These are phyloP conservation scores for Pestalotiopsis sp. DNA, from an alignment of 2,329 filamentous ascomycete species.

Conservation along the genomic window DNA sequence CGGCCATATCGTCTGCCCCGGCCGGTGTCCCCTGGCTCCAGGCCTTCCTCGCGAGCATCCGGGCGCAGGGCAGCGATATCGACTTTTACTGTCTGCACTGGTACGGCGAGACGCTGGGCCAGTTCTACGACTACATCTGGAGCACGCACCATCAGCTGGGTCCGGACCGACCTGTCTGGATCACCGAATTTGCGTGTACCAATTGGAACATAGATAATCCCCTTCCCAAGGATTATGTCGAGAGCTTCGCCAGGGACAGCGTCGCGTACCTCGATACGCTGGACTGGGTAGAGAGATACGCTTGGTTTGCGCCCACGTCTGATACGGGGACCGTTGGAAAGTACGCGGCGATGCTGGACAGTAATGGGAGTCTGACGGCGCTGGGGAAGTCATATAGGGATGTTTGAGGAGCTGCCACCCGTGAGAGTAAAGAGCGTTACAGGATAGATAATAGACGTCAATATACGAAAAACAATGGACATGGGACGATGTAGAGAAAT, in stretches of 20 bases:
- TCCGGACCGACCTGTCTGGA: not conserved
- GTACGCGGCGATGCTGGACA: not conserved
- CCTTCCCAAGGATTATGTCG: not conserved
- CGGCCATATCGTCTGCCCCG: not conserved
- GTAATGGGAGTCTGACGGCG: not conserved
- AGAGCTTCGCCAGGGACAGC: slow-evolving; percentile 2
- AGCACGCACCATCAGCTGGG: not conserved
- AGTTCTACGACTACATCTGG: slow-evolving; percentile 7
- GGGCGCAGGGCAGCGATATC: slow-evolving; percentile 1
- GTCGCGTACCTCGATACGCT: slow-evolving; percentile 2
- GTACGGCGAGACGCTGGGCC: not conserved
- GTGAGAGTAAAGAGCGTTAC: too few species aligned
- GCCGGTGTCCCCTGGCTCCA: not conserved
- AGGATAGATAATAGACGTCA: too few species aligned
- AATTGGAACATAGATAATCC: not conserved
- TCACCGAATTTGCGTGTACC: slow-evolving; percentile 1
- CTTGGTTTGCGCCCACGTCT: not conserved
- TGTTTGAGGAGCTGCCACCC: not conserved
- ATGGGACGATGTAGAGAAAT: too few species aligned
- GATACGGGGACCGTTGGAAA: not conserved
- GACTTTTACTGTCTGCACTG: slow-evolving; percentile 7
- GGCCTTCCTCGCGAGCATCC: not conserved
- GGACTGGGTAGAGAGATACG: not conserved
- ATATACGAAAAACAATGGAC: too few species aligned
- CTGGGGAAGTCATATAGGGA: not conserved